Percentiles rank a stretch among this genome's conserved stretches.
Evolutionary conservation across 441 rosid genomes (phyloP).

Genomic region (Geranium incanum): DNA sequence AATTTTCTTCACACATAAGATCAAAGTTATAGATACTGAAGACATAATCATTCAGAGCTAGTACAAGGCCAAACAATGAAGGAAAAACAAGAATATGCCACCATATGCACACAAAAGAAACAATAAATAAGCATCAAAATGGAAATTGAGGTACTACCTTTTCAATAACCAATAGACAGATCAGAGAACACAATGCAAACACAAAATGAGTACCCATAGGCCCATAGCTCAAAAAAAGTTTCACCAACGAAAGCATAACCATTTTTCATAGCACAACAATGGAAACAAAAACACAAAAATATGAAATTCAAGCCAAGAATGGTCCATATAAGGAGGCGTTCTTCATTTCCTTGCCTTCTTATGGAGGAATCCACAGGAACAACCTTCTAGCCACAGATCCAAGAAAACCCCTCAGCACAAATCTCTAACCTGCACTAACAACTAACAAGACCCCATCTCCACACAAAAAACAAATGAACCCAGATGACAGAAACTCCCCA

Average conservation of each 20-base stretch:
- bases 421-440: conserved; percentile 32
- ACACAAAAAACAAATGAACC: conserved; percentile 17
- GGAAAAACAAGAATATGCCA: too few relatives aligned
- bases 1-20: not conserved
- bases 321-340: conserved; percentile 1
- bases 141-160: too few relatives aligned
- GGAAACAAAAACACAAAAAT: conserved; percentile 1
- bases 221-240: not conserved
- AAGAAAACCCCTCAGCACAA: conserved; percentile 30
- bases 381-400: conserved; percentile 16
- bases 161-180: not conserved
- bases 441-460: conserved; percentile 11
- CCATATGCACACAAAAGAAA: not conserved
- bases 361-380: not conserved
- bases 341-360: conserved; percentile 31
- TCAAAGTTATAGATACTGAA: not conserved
- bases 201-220: not conserved
- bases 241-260: not conserved
- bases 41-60: not conserved
- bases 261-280: not conserved
- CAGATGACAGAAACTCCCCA: conserved; percentile 23
- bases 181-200: conserved; percentile 5
- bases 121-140: not conserved
- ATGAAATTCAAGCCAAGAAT: conserved; percentile 8
- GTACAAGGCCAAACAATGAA: not conserved